Evolutionary conservation across 495 filamentous ascomycete genomes (phyloP).

Genomic region (Diplogelasinospora grovesii): DNA sequence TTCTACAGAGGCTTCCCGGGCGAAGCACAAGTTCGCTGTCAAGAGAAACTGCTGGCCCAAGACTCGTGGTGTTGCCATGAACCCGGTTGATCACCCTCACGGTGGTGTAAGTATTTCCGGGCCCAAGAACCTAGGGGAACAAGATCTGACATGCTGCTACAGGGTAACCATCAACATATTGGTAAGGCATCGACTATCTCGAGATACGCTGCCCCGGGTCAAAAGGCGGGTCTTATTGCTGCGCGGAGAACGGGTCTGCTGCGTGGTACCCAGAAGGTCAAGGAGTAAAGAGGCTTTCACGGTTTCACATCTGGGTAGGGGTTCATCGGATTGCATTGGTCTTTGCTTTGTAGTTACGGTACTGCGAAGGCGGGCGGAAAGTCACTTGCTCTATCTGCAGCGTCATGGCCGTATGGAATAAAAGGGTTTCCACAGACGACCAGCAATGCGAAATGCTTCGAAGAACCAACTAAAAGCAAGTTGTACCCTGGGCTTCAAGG

Average conservation of each 20-base stretch:
- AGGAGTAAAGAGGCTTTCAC: conserved; percentile 72
- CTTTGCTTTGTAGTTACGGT: conserved; percentile 49
- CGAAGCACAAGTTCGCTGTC: conserved; percentile 99
- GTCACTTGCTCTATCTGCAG: conserved; percentile 26
- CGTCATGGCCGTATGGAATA: conserved; percentile 30
- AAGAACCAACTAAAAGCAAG: no score
- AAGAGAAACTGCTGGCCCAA: conserved; percentile 99
- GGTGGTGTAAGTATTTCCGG: conserved; percentile 53
- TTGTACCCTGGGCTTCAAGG: no score
- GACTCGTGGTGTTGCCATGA: conserved; percentile 99
- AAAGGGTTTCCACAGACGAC: conserved; percentile 30
- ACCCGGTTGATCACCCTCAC: conserved; percentile 99
- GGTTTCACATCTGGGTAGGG: conserved; percentile 47
- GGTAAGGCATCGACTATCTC: conserved; percentile 99
- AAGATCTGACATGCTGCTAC: conserved; percentile 28
- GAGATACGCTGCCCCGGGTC: conserved; percentile 92
- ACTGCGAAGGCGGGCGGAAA: conserved; percentile 33
- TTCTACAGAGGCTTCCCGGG: conserved; percentile 79
- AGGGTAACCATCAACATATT: conserved; percentile 99
- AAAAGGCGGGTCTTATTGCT: conserved; percentile 99
- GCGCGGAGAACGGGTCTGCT: conserved; percentile 97
- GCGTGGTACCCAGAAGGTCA: conserved; percentile 98
- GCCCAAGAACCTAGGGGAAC: neutral
- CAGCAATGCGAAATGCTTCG: conserved; percentile 14
- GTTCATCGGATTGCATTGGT: conserved; percentile 48